Percentiles rank a stretch among this genome's conserved stretches.
phyloP scores from a whole-genome alignment of 495 filamentous ascomycete species.

The Bryoglossum gracile region DNA sequence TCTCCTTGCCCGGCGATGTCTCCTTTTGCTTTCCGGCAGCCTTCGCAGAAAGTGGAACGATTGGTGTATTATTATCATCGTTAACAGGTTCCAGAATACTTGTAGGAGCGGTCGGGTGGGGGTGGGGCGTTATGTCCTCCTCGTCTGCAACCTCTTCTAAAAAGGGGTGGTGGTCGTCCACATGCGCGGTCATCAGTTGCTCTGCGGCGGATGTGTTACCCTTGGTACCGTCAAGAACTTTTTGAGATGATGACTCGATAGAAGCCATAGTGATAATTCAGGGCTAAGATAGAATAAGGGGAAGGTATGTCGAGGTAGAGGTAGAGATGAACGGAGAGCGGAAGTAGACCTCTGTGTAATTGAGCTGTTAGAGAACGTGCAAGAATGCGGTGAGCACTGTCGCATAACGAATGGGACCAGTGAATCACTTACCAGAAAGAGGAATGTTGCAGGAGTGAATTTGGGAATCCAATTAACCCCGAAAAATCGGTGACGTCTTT shows the following conservation, averaged over 20 bases:
- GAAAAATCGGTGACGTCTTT: slow-evolving; percentile 9
- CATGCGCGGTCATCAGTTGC: slow-evolving; percentile 70
- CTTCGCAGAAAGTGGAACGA: slow-evolving; percentile 43
- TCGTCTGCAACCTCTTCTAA: slow-evolving; percentile 78
- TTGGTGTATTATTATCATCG: slow-evolving; percentile 27
- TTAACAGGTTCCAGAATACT: slow-evolving; percentile 28
- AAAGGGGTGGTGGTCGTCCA: slow-evolving; percentile 57
- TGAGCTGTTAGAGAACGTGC: neutral
- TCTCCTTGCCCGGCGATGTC: slow-evolving; percentile 34
- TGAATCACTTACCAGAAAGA: slow-evolving; percentile 13
- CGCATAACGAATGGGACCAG: too few relatives aligned
- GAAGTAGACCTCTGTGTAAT: neutral
- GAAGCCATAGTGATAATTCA: slow-evolving; percentile 20
- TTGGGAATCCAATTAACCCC: slow-evolving; percentile 11
- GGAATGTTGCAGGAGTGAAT: slow-evolving; percentile 3
- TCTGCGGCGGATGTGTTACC: slow-evolving; percentile 55
- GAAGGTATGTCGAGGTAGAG: neutral
- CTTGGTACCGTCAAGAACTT: slow-evolving; percentile 24
- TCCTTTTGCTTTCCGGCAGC: slow-evolving; percentile 56
- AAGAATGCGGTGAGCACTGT: neutral
- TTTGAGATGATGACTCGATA: slow-evolving; percentile 2
- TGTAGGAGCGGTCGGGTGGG: slow-evolving; percentile 23
- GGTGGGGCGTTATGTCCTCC: slow-evolving; percentile 53
- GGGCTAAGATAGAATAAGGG: neutral
- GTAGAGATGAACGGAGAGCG: neutral